A percentile compares a stretch with the other conserved stretches of the same genome.
Evolutionary conservation across 148 eudicot genomes (phyloP).

Genomic region (Polygonum maritimum): DNA sequence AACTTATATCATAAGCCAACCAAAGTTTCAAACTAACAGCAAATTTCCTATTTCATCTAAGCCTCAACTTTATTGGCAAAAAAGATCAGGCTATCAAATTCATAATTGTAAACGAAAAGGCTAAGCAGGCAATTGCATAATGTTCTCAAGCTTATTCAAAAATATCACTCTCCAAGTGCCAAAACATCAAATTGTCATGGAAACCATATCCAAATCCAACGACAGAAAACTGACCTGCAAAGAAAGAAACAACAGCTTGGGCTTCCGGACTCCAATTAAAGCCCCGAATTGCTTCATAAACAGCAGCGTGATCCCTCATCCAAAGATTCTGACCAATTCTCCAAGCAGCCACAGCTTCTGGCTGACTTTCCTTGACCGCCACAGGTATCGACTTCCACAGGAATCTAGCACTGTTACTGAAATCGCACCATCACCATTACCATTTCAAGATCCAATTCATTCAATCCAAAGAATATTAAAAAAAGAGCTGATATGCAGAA

Average conservation of each 20-base stretch:
- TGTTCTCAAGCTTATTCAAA: not conserved
- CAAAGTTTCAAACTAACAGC: not conserved
- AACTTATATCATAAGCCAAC: not conserved
- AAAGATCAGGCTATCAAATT: not conserved
- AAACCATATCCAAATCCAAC: not conserved
- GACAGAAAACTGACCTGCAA: constrained; percentile 36
- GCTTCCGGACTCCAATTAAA: constrained; percentile 68
- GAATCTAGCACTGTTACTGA: constrained; percentile 90
- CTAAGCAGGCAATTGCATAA: not conserved
- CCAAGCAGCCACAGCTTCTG: constrained; percentile 79
- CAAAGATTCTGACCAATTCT: constrained; percentile 75
- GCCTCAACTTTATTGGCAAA: not conserved
- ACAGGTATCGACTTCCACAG: constrained; percentile 72
- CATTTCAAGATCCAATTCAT: constrained; percentile 3
- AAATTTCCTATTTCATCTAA: not conserved
- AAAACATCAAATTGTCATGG: not conserved
- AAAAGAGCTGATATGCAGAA: too few species aligned
- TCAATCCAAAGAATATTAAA: not conserved
- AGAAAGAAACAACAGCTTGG: constrained; percentile 49
- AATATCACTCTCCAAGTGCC: not conserved
- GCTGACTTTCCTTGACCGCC: constrained; percentile 51
- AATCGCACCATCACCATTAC: not conserved
- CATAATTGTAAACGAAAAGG: not conserved
- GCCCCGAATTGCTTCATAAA: constrained; percentile 62
- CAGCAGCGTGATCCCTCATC: constrained; percentile 65